Percentiles rank a stretch among this genome's conserved stretches.
Evolutionary conservation across 2,329 filamentous ascomycete genomes (phyloP).

Genomic region (Podosphaera xanthii): DNA sequence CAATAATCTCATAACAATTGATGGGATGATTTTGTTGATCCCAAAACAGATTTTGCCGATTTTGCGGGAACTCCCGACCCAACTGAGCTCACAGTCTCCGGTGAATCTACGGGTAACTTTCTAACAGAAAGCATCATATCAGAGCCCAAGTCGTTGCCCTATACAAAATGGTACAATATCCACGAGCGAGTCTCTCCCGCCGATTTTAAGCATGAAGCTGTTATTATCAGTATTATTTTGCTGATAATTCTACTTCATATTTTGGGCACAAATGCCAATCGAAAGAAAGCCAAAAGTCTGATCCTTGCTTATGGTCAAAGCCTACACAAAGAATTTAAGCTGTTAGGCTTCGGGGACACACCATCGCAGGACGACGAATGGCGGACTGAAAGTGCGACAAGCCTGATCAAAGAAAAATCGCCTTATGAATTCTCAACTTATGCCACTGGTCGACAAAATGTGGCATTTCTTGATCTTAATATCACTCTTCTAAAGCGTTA

Average conservation of each 20-base stretch:
- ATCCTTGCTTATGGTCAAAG: slow-evolving; percentile 48
- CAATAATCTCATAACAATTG: no score
- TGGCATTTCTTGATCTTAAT: slow-evolving; percentile 68
- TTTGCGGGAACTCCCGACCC: slow-evolving; percentile 62
- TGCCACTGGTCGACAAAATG: slow-evolving; percentile 75
- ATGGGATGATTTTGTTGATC: no score
- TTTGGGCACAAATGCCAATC: slow-evolving; percentile 60
- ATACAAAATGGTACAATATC: slow-evolving; percentile 89
- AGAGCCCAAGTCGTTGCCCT: slow-evolving; percentile 34
- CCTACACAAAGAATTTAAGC: slow-evolving; percentile 61
- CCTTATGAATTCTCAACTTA: slow-evolving; percentile 73
- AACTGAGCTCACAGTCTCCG: slow-evolving; percentile 25
- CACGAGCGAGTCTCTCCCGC: slow-evolving; percentile 68
- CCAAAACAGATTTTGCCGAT: slow-evolving; percentile 63
- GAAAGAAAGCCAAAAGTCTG: slow-evolving; percentile 60
- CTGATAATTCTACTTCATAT: slow-evolving; percentile 59
- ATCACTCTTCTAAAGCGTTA: slow-evolving; percentile 14
- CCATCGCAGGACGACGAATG: slow-evolving; percentile 18
- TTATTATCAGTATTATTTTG: slow-evolving; percentile 54
- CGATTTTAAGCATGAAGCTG: slow-evolving; percentile 74
- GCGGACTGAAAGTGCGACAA: slow-evolving; percentile 20
- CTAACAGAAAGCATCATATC: slow-evolving; percentile 23
- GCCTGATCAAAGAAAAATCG: slow-evolving; percentile 62
- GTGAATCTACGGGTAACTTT: slow-evolving; percentile 22
- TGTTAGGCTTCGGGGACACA: slow-evolving; percentile 53